A percentile compares a stretch with the other conserved stretches of the same genome.
Evolutionary conservation across 352 stramenopile species (phyloP).

Genomic region (Phytophthora podocarpi): DNA sequence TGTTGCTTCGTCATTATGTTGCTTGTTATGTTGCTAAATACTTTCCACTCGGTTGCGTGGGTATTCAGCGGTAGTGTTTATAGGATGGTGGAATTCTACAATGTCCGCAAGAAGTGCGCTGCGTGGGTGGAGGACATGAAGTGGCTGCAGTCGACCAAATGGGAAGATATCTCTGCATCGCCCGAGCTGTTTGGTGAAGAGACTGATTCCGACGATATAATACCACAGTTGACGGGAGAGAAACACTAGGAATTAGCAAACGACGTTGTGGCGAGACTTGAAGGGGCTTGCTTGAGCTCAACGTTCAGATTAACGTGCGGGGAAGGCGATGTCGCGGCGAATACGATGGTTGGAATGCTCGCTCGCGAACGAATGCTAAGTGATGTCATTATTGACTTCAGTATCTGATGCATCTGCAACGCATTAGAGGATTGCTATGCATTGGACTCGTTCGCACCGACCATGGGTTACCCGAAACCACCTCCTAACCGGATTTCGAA

Average conservation of each 20-base stretch:
- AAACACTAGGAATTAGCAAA: background rate
- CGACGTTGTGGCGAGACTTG: background rate
- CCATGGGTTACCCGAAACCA: background rate
- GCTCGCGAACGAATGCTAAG: too few species aligned
- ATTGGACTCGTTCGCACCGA: background rate
- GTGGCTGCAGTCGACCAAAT: too few species aligned
- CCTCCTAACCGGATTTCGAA: background rate
- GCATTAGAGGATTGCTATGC: background rate
- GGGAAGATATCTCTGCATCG: background rate
- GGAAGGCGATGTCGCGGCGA: too few species aligned
- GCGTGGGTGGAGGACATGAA: too few species aligned
- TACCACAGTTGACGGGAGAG: background rate
- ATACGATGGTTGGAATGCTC: too few species aligned
- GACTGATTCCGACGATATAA: background rate
- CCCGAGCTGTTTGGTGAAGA: background rate
- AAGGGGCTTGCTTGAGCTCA: background rate
- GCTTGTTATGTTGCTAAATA: background rate
- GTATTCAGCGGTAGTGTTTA: background rate
- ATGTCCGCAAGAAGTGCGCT: too few species aligned
- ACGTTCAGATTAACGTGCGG: background rate
- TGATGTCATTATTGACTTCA: too few species aligned
- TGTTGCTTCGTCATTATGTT: background rate
- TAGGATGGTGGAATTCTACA: background rate
- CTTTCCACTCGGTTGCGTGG: too few species aligned
- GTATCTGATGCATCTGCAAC: conserved; percentile 2